Evolutionary conservation across 2,329 filamentous ascomycete species (phyloP).

Genomic region (Elsinoe australis): DNA sequence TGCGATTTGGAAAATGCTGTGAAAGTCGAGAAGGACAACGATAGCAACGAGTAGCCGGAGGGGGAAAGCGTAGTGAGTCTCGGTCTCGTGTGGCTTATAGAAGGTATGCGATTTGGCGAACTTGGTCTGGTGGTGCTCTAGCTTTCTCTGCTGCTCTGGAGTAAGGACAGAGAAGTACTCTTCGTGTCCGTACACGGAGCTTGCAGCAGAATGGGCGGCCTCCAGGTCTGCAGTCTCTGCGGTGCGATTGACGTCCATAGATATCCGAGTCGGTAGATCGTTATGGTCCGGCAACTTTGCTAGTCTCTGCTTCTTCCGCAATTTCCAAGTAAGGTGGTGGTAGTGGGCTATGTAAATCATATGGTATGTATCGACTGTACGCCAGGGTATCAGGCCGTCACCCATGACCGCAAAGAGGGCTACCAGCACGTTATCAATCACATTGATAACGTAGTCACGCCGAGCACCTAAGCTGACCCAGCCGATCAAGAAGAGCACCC

Average conservation of each 20-base stretch:
- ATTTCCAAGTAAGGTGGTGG: slow-evolving; percentile 56
- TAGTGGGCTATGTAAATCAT: slow-evolving; percentile 77
- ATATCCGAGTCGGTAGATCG: slow-evolving; percentile 49
- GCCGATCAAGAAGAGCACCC: slow-evolving; percentile 81
- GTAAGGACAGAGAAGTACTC: slow-evolving; percentile 52
- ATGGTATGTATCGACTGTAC: slow-evolving; percentile 75
- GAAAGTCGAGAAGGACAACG: slow-evolving; percentile 69
- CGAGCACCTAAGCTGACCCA: slow-evolving; percentile 76
- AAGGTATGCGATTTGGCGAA: slow-evolving; percentile 78
- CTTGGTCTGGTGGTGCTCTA: slow-evolving; percentile 71
- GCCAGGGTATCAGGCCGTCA: slow-evolving; percentile 60
- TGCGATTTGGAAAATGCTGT: slow-evolving; percentile 71
- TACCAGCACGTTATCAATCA: slow-evolving; percentile 52
- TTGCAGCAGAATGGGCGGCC: not conserved
- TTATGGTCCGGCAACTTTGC: slow-evolving; percentile 61
- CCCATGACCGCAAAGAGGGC: slow-evolving; percentile 57
- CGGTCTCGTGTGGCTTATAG: slow-evolving; percentile 81
- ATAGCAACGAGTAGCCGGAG: slow-evolving; percentile 65
- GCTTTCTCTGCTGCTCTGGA: slow-evolving; percentile 55
- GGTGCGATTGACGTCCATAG: slow-evolving; percentile 20
- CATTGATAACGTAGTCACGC: slow-evolving; percentile 54
- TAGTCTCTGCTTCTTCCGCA: slow-evolving; percentile 53
- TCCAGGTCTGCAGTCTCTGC: slow-evolving; percentile 13
- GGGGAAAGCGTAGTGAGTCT: slow-evolving; percentile 73
- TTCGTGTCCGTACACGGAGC: slow-evolving; percentile 17